Conservation (phyloP, 2,329 filamentous ascomycete species). For the Xylaria sp. region DNA sequence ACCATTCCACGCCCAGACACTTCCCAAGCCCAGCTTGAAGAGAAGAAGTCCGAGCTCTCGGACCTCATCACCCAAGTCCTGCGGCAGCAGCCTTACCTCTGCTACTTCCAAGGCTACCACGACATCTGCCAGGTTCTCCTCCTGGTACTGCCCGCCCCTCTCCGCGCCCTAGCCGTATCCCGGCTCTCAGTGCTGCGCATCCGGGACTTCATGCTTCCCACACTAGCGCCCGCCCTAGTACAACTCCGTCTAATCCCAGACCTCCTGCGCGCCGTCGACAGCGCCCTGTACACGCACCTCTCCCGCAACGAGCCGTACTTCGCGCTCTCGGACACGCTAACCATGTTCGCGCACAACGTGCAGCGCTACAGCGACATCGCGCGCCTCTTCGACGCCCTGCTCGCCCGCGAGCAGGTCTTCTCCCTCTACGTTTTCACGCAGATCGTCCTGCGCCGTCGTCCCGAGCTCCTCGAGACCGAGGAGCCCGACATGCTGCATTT, state of each 20-base stretch:
- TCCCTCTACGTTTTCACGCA: constrained; percentile 92
- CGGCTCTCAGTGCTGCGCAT: constrained; percentile 92
- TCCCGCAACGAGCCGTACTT: constrained; percentile 86
- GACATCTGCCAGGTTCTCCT: constrained; percentile 97
- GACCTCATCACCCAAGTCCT: constrained; percentile 83
- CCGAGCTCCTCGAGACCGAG: constrained; percentile 82
- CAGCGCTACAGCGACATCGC: constrained; percentile 89
- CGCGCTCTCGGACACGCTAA: constrained; percentile 90
- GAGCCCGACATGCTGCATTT: constrained; percentile 94
- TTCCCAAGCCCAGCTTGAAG: constrained; percentile 73
- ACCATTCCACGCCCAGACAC: constrained; percentile 61
- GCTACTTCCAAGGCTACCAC: constrained; percentile 98
- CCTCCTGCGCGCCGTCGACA: constrained; percentile 79
- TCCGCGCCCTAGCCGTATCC: constrained; percentile 73
- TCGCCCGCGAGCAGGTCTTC: constrained; percentile 88
- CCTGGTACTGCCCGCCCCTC: constrained; percentile 76
- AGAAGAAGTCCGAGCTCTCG: constrained; percentile 80
- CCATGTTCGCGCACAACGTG: constrained; percentile 96
- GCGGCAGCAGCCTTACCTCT: constrained; percentile 82
- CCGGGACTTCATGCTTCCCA: constrained; percentile 97
- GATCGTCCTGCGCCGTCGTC: constrained; percentile 82
- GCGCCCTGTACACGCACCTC: constrained; percentile 78
- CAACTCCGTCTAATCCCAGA: constrained; percentile 90
- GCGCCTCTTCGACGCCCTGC: constrained; percentile 89
- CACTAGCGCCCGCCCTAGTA: constrained; percentile 79